These are phyloP conservation scores for Volvox reticuliferus DNA, from an alignment of 139 green algal genomes.

Conservation along the genomic window DNA sequence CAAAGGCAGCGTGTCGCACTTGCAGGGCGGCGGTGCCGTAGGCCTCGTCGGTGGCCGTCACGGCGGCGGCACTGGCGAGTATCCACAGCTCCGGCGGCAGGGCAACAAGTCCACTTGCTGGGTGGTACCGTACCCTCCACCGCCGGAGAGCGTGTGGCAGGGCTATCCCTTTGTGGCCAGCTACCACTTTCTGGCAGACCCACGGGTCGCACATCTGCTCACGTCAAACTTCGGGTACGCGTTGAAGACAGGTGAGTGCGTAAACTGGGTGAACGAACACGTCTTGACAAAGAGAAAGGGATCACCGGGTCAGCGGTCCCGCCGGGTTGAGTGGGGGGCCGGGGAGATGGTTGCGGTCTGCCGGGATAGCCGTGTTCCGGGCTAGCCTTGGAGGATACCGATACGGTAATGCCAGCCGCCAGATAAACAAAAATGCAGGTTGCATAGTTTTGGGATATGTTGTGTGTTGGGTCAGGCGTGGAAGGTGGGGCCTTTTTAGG, in stretches of 20 bases:
- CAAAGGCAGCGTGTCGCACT: too few species aligned
- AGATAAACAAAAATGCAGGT: too few species aligned
- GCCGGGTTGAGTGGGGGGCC: neutral
- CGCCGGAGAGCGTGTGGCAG: neutral
- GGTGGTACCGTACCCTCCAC: slow-evolving; percentile 4
- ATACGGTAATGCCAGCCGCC: too few species aligned
- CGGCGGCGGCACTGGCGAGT: neutral
- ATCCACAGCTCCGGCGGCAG: neutral
- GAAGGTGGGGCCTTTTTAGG: too few species aligned
- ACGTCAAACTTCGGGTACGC: slow-evolving; percentile 11
- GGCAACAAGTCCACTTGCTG: slow-evolving; percentile 23
- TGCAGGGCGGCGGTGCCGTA: too few species aligned
- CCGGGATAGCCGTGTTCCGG: too few species aligned
- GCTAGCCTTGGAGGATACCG: too few species aligned
- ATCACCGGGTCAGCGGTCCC: too few species aligned
- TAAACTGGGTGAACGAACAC: neutral
- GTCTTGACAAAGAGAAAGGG: neutral
- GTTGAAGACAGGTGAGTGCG: slow-evolving; percentile 26
- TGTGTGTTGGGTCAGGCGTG: neutral
- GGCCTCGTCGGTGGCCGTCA: too few species aligned
- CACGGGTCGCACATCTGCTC: neutral
- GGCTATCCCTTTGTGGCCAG: slow-evolving; percentile 20
- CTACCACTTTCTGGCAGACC: slow-evolving; percentile 24
- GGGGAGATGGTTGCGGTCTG: too few species aligned
- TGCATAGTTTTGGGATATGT: too few species aligned